Conservation (phyloP, 305 asterid genomes). For the Solanum hybrid region DNA sequence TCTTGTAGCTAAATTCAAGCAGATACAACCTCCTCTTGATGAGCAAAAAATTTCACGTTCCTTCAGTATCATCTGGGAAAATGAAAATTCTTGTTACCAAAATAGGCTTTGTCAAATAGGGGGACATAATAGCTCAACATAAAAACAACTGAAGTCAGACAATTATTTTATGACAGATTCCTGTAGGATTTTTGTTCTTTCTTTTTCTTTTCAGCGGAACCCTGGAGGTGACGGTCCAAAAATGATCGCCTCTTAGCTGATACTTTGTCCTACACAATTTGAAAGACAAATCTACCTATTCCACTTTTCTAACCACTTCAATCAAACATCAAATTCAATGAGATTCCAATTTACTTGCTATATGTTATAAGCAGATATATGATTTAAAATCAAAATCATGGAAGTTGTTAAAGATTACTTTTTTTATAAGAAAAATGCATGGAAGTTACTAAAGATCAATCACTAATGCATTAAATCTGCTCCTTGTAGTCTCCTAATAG, state of each 20-base stretch:
- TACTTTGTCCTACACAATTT: background rate
- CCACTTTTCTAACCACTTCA: background rate
- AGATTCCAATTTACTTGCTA: background rate
- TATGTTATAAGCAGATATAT: background rate
- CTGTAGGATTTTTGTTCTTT: background rate
- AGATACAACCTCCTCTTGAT: slow-evolving; percentile 40
- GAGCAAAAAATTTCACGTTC: slow-evolving; percentile 69
- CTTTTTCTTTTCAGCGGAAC: background rate
- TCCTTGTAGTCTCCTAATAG: background rate
- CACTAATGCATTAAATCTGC: background rate
- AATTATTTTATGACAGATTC: background rate
- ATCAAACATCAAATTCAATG: background rate
- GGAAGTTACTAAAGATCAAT: background rate
- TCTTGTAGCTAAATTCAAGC: slow-evolving; percentile 38
- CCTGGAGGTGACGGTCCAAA: background rate
- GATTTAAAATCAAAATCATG: background rate
- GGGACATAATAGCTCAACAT: slow-evolving; percentile 14
- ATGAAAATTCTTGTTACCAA: slow-evolving; percentile 58
- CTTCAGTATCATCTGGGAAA: slow-evolving; percentile 93
- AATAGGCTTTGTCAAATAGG: slow-evolving; percentile 26
- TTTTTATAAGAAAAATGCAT: background rate
- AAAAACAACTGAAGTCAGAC: background rate
- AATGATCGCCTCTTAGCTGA: background rate
- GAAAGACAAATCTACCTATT: background rate
- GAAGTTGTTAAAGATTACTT: background rate